Base-by-base conservation (phyloP, 495 filamentous ascomycete genomes). In the Chaetomium fimeti region DNA sequence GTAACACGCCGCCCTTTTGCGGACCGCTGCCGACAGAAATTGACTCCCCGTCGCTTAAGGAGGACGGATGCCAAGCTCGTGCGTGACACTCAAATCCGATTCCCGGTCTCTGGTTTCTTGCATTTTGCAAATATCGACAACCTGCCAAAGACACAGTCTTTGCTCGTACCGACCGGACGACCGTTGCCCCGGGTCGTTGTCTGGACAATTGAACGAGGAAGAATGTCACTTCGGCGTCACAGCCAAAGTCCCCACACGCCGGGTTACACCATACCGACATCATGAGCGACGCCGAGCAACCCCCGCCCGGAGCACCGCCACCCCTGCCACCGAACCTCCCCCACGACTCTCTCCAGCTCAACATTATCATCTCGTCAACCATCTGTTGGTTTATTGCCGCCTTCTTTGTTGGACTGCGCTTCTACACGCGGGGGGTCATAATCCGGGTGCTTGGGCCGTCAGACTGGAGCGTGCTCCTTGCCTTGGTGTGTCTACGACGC, bases 381-480 rank as follows among this genome's bases (percentile, higher is more conserved):
- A 49, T 68, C n/a, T 72, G 70, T 58, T 71, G 69, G 69, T 60
- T 59, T 4, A 65, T 75, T 27, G 66, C 71, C 0, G 68, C 68
- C 13, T n/a, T 71, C n/a, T 72, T 74, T 53, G 71, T 74, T 9
- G 66, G 48, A 3, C 42, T 75, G 45, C 69, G 73, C 2, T 66
- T 75, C 42, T 75, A 75, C 65, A 75, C 71, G 1, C 58, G 73
- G 27, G 65, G 61, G 0, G 52, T 68, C 28, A 57, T 75, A 13
- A 71, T 74, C 40, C 63, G 63, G 12, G 70, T 68, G 15, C 38
- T 75, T 12, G 70, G 70, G 9, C 22, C 52, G 12, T 69, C 73
- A 0, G 73, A 75, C 43, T 75, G 73, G 73, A 65, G 65, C 54
- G 69, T 75, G n/a, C 43, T 75, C 9, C 24, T 66, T 24, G 66